phyloP scores from a whole-genome alignment of 352 stramenopile genomes.

The Globisporangium uncinulatum region DNA sequence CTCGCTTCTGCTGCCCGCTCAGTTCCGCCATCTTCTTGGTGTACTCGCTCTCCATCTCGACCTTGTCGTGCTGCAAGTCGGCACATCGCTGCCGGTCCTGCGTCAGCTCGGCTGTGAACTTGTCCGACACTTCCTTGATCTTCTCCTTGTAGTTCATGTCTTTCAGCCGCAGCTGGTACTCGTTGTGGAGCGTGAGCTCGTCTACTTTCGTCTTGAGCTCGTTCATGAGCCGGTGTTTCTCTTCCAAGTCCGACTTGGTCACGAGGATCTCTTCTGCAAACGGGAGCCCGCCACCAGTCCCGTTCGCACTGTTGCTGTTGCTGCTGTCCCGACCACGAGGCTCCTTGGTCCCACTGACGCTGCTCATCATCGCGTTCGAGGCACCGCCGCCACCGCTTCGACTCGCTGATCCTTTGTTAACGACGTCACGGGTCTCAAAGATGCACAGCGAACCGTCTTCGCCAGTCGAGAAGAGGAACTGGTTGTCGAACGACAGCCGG shows the following conservation, averaged over 20 bases:
- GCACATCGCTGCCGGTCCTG: conserved; percentile 89
- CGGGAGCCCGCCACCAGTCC: conserved; percentile 43
- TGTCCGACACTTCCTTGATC: conserved; percentile 93
- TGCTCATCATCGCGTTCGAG: conserved; percentile 26
- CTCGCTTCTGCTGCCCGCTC: conserved; percentile 81
- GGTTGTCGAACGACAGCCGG: conserved; percentile 84
- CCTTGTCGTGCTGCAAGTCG: conserved; percentile 87
- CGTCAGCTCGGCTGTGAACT: conserved; percentile 92
- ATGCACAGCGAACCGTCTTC: conserved; percentile 90
- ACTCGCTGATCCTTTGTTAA: conserved; percentile 34
- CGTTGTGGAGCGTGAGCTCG: conserved; percentile 91
- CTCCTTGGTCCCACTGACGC: conserved; percentile 19
- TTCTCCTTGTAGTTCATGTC: conserved; percentile 96
- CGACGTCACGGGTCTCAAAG: conserved; percentile 79
- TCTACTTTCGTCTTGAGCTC: conserved; percentile 94
- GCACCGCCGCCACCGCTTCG: conserved; percentile 14
- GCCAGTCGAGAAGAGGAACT: conserved; percentile 90
- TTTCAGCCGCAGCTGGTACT: conserved; percentile 93
- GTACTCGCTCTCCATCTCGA: conserved; percentile 89
- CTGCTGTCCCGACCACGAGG: conserved; percentile 10
- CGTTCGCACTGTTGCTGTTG: conserved; percentile 22
- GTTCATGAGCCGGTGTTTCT: conserved; percentile 89
- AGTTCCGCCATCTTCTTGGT: conserved; percentile 90
- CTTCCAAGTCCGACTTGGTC: conserved; percentile 91
- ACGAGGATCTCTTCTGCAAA: conserved; percentile 93